Conservation (phyloP, 1,284 basidiomycete species). For the Cronartium quercuum region DNA sequence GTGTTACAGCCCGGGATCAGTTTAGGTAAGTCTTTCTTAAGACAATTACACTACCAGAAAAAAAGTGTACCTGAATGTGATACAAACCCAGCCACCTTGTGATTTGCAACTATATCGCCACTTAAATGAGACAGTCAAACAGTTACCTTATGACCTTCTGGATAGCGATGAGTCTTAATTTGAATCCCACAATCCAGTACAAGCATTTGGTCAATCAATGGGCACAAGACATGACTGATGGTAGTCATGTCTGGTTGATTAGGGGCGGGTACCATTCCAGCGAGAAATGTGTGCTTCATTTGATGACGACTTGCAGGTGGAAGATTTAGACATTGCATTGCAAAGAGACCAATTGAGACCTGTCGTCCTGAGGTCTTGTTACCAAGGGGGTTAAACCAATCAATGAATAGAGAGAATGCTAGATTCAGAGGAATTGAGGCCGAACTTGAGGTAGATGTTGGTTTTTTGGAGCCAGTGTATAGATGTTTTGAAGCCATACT, state of each 20-base stretch:
- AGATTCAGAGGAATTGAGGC: too few species aligned
- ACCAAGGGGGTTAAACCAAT: conserved; percentile 17
- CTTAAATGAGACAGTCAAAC: not conserved
- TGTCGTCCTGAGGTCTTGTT: conserved; percentile 20
- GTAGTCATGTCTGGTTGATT: conserved; percentile 8
- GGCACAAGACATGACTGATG: not conserved
- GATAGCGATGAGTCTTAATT: not conserved
- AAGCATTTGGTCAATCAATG: not conserved
- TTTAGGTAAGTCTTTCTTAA: not conserved
- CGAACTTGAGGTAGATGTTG: not conserved
- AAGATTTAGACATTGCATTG: conserved; percentile 1
- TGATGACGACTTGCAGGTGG: not conserved
- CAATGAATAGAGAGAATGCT: conserved; percentile 8
- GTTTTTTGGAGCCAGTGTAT: not conserved
- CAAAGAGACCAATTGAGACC: not conserved
- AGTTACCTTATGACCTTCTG: not conserved
- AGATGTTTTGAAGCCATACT: not conserved
- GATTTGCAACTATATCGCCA: conserved; percentile 27
- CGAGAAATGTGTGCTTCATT: not conserved
- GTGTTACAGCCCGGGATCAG: too few species aligned
- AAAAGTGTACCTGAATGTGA: conserved; percentile 2
- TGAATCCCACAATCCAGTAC: not conserved
- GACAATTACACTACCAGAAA: conserved; percentile 16
- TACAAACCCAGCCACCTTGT: conserved; percentile 20
- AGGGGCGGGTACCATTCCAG: conserved; percentile 8